Conservation (phyloP, 1,284 basidiomycete species). For the Microbotryomycetes sp. region DNA sequence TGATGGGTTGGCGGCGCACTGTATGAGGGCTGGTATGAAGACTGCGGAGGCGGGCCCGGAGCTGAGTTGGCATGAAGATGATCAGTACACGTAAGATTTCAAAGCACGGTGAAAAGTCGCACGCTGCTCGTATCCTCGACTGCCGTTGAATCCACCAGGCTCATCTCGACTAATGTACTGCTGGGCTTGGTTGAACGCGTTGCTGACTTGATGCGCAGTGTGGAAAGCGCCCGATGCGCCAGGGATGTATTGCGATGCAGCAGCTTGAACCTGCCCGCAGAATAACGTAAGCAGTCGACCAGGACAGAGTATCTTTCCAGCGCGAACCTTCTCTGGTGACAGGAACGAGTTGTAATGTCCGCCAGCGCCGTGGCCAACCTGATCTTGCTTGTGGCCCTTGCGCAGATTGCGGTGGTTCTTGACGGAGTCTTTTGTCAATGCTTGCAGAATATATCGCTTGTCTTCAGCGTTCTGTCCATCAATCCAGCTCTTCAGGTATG, state of each 20-base stretch:
- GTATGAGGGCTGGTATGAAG: not conserved
- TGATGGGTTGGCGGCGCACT: not conserved
- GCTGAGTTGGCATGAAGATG: not conserved
- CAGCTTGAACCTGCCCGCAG: not conserved
- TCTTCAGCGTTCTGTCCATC: slow-evolving; percentile 39
- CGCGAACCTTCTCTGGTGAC: slow-evolving; percentile 18
- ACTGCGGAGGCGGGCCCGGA: not conserved
- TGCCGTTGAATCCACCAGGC: not conserved
- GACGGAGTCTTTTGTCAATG: slow-evolving; percentile 37
- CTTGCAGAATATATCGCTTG: slow-evolving; percentile 35
- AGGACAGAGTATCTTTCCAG: not conserved
- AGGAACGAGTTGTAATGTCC: slow-evolving; percentile 28
- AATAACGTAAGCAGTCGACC: not conserved
- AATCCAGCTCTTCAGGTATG: slow-evolving; percentile 54
- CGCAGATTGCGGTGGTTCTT: slow-evolving; percentile 36
- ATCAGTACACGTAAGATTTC: not conserved
- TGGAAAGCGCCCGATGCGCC: slow-evolving; percentile 9
- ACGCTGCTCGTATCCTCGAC: not conserved
- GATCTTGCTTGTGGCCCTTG: slow-evolving; percentile 31
- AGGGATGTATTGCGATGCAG: slow-evolving; percentile 25
- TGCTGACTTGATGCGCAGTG: slow-evolving; percentile 8
- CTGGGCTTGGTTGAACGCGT: slow-evolving; percentile 16
- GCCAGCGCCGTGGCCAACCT: slow-evolving; percentile 27
- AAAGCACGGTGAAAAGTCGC: not conserved
- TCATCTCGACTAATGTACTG: slow-evolving; percentile 1